Percentiles rank a stretch among this genome's conserved stretches.
Evolutionary conservation across 1,284 basidiomycete species (phyloP).

Genomic region (Tilletia caries): DNA sequence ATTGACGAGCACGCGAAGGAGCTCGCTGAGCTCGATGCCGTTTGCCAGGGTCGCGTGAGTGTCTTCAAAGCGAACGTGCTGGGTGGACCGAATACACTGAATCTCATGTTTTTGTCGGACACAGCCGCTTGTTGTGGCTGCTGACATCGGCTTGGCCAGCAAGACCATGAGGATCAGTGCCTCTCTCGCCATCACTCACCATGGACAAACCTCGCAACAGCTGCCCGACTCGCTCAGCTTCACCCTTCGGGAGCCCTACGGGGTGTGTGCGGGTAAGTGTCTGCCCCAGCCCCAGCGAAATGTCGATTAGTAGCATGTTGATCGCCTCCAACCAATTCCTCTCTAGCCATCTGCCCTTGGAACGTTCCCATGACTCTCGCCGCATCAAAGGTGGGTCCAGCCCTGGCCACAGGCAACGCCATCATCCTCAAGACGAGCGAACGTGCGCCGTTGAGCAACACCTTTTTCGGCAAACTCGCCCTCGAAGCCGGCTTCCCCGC

Average conservation of each 20-base stretch:
- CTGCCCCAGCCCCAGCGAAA: no score
- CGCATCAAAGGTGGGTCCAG: neutral
- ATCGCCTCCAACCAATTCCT: neutral
- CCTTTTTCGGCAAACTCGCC: neutral
- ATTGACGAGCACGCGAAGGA: constrained; percentile 9
- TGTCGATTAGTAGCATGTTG: no score
- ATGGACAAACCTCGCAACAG: neutral
- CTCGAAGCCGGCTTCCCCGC: neutral
- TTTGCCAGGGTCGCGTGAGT: neutral
- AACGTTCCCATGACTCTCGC: neutral
- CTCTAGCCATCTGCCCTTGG: neutral
- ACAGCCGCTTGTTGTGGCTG: neutral
- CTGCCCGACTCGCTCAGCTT: neutral
- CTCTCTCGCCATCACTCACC: neutral
- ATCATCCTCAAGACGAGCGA: neutral
- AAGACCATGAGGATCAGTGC: neutral
- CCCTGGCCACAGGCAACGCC: neutral
- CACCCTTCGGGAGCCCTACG: neutral
- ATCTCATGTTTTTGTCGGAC: no score
- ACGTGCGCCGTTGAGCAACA: neutral
- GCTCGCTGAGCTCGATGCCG: neutral
- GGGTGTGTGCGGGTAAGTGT: neutral
- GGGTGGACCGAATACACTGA: no score
- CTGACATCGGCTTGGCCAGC: neutral
- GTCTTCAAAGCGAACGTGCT: no score